Conservation (phyloP, 192 early-diverging fungal genomes). For the Backusella parvicylindrica region DNA sequence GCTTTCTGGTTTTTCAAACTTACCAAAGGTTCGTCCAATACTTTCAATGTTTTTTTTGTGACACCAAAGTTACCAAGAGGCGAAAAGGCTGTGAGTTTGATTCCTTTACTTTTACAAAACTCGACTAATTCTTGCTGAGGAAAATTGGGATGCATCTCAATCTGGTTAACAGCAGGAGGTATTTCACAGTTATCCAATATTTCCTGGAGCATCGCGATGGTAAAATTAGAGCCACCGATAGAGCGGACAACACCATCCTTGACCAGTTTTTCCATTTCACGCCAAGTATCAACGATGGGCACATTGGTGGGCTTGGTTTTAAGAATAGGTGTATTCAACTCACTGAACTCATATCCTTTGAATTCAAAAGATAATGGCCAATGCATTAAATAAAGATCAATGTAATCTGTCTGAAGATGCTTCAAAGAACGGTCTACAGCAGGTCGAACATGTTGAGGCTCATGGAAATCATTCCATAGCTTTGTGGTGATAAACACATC, state of each 20-base stretch:
- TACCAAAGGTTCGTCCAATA: background rate
- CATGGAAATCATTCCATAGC: slow-evolving; percentile 43
- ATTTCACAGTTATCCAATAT: slow-evolving; percentile 59
- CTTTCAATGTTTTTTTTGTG: background rate
- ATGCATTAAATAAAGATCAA: slow-evolving; percentile 86
- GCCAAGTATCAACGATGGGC: slow-evolving; percentile 59
- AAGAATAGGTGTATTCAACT: slow-evolving; percentile 25
- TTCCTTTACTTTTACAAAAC: slow-evolving; percentile 55
- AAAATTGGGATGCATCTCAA: slow-evolving; percentile 51
- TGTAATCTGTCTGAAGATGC: slow-evolving; percentile 68
- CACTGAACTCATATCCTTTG: slow-evolving; percentile 21
- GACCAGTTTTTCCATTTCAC: slow-evolving; percentile 70
- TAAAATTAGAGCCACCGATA: slow-evolving; percentile 81
- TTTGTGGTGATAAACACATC: slow-evolving; percentile 68
- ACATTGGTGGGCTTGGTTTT: slow-evolving; percentile 32
- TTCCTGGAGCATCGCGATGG: slow-evolving; percentile 51
- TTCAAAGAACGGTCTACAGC: slow-evolving; percentile 65
- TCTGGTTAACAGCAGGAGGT: slow-evolving; percentile 70
- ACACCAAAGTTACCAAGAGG: slow-evolving; percentile 55
- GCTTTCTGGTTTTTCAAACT: slow-evolving; percentile 3
- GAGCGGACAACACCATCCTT: slow-evolving; percentile 55
- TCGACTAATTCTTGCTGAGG: slow-evolving; percentile 55
- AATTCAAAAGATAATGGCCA: slow-evolving; percentile 68
- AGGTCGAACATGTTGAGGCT: slow-evolving; percentile 57
- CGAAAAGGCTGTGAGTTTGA: slow-evolving; percentile 68